phyloP scores from a whole-genome alignment of 2,329 filamentous ascomycete genomes.

The Ceratocystis destructans region DNA sequence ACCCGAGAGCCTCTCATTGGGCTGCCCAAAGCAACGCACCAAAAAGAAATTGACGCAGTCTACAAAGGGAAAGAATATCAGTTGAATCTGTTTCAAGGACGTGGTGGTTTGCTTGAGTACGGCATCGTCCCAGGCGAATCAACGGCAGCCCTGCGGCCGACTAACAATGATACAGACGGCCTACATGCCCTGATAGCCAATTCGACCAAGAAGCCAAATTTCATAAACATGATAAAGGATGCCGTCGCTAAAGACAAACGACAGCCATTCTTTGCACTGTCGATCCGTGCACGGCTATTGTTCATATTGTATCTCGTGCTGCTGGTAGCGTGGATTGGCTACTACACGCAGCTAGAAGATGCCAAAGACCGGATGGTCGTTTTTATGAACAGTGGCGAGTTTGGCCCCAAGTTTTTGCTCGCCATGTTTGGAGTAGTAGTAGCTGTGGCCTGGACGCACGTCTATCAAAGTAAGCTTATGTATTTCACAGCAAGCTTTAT shows the following conservation, averaged over 20 bases:
- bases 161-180: not conserved
- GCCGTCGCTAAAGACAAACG: slow-evolving; percentile 6
- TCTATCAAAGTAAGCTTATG: slow-evolving; percentile 12
- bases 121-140: slow-evolving; percentile 15
- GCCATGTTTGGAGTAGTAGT: slow-evolving; percentile 14
- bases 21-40: not conserved
- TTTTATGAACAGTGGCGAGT: slow-evolving; percentile 15
- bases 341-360: slow-evolving; percentile 8
- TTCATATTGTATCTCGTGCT: slow-evolving; percentile 10
- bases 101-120: slow-evolving; percentile 12
- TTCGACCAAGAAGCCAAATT: not conserved
- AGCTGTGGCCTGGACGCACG: slow-evolving; percentile 8
- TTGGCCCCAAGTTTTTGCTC: slow-evolving; percentile 15
- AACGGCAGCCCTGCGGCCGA: slow-evolving; percentile 7
- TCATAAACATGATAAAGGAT: not conserved
- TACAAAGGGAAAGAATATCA: slow-evolving; percentile 11
- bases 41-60: slow-evolving; percentile 6
- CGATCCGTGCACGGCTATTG: not conserved
- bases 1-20: slow-evolving; percentile 12
- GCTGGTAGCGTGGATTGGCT: slow-evolving; percentile 11
- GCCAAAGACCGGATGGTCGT: not conserved
- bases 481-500: not conserved
- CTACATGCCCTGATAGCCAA: not conserved
- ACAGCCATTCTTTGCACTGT: slow-evolving; percentile 12
- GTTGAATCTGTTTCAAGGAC: slow-evolving; percentile 6